A percentile compares a stretch with the other conserved stretches of the same genome.
Evolutionary conservation across 2,329 filamentous ascomycete species (phyloP).

Genomic region (Colletotrichum acutatum): DNA sequence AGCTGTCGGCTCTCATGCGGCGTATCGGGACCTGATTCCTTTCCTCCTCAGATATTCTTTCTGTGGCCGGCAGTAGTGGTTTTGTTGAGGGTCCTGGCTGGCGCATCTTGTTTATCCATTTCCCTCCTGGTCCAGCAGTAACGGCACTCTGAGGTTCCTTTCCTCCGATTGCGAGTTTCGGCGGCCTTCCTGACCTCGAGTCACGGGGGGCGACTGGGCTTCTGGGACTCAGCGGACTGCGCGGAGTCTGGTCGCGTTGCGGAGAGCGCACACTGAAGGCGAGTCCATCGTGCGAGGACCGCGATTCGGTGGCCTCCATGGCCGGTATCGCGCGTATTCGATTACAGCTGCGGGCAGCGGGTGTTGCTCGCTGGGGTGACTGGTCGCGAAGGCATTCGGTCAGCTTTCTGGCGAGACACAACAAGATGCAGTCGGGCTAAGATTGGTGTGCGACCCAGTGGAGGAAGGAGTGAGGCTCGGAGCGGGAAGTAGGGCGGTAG

Average conservation of each 20-base stretch:
- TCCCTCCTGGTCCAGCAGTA: constrained; percentile 11
- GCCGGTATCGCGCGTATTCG: constrained; percentile 10
- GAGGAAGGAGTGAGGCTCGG: constrained; percentile 5
- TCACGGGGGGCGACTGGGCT: constrained; percentile 21
- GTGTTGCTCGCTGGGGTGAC: constrained; percentile 36
- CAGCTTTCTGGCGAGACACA: constrained; percentile 14
- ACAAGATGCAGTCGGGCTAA: not conserved
- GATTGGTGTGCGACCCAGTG: too few relatives aligned
- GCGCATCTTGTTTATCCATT: constrained; percentile 42
- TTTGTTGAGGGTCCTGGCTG: constrained; percentile 42
- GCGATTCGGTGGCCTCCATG: constrained; percentile 42
- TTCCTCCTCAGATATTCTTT: constrained; percentile 57
- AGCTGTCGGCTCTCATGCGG: constrained; percentile 59
- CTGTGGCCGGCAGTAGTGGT: constrained; percentile 57
- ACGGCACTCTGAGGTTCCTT: constrained; percentile 35
- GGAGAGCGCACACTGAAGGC: constrained; percentile 28
- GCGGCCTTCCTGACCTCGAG: constrained; percentile 35
- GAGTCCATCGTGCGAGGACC: constrained; percentile 20
- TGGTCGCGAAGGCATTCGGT: constrained; percentile 32
- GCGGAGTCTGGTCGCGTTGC: constrained; percentile 25
- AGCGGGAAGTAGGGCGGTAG: constrained; percentile 10
- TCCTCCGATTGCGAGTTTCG: constrained; percentile 37
- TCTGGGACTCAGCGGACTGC: constrained; percentile 27
- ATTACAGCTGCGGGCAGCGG: constrained; percentile 33
- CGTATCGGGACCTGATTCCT: constrained; percentile 46